A percentile compares a stretch with the other conserved stretches of the same genome.
phyloP scores from a whole-genome alignment of 768 basidiomycete species.

The Dioszegia aurantiaca region DNA sequence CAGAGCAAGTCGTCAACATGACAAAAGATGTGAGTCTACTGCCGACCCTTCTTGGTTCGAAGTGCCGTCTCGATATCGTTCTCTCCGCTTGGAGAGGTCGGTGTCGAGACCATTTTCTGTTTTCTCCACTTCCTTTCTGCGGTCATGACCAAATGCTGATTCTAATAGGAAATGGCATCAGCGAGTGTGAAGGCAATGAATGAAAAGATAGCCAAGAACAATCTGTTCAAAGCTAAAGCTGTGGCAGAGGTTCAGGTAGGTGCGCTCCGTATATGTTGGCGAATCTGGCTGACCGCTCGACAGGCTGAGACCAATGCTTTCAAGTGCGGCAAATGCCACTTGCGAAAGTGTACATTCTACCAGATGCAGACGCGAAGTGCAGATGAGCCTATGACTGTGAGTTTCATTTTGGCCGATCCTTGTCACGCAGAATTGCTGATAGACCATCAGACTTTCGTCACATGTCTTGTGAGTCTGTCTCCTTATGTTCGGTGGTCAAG shows the following conservation, averaged over 20 bases:
- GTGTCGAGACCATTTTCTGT: not conserved
- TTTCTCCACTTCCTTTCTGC: not conserved
- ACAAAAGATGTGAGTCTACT: conserved; percentile 64
- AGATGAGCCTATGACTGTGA: conserved; percentile 96
- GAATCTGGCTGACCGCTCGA: not conserved
- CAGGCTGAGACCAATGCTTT: conserved; percentile 95
- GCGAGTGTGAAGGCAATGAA: conserved; percentile 84
- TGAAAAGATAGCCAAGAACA: conserved; percentile 74
- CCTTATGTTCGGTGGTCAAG: not conserved
- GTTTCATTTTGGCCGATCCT: conserved; percentile 40
- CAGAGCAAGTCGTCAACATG: conserved; percentile 74
- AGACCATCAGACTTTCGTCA: conserved; percentile 76
- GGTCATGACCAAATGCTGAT: conserved; percentile 5
- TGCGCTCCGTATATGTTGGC: not conserved
- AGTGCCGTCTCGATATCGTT: no score
- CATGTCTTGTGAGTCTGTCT: conserved; percentile 56
- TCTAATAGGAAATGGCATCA: conserved; percentile 83
- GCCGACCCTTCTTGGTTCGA: not conserved
- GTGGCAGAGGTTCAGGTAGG: conserved; percentile 63
- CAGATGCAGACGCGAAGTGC: conserved; percentile 97
- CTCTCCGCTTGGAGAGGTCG: no score
- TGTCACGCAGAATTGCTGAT: not conserved
- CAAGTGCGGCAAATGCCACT: conserved; percentile 93
- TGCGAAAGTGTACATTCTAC: conserved; percentile 73
- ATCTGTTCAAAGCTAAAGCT: conserved; percentile 84